Evolutionary conservation across 139 green algal species (phyloP).

Genomic region (Chlamydomonas sp.): DNA sequence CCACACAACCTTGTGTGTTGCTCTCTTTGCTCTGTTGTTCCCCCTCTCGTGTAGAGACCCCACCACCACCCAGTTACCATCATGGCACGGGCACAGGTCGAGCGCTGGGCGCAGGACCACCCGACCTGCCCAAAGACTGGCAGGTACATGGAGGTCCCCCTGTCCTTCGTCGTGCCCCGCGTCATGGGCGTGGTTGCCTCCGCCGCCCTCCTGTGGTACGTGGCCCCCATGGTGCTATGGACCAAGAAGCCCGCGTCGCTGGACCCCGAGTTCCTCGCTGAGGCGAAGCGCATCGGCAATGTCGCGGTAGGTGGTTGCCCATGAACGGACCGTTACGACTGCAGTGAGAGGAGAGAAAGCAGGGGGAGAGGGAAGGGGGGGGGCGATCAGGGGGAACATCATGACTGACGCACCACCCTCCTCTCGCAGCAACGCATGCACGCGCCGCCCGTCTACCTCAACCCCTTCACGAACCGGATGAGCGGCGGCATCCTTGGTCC

Average conservation of each 20-base stretch:
- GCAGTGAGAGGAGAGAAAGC: too few relatives aligned
- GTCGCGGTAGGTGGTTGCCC: conserved; percentile 27
- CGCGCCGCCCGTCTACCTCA: conserved; percentile 34
- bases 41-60: too few relatives aligned
- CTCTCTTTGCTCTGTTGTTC: too few relatives aligned
- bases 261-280: conserved; percentile 23
- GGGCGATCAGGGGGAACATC: too few relatives aligned
- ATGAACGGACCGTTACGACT: too few relatives aligned
- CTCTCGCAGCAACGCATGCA: conserved; percentile 35
- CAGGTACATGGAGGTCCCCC: conserved; percentile 20
- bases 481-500: conserved; percentile 29
- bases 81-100: conserved; percentile 25
- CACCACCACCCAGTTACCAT: too few relatives aligned
- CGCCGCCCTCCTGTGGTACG: conserved; percentile 14
- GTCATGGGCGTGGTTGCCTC: conserved; percentile 17
- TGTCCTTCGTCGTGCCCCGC: conserved; percentile 14
- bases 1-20: too few relatives aligned
- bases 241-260: conserved; percentile 28
- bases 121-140: conserved; percentile 17
- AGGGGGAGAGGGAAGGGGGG: too few relatives aligned
- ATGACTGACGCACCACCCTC: too few relatives aligned
- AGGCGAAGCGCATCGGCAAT: conserved; percentile 30
- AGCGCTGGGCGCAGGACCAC: conserved; percentile 26
- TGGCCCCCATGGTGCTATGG: conserved; percentile 15
- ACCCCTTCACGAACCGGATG: conserved; percentile 37